Evolutionary conservation across 148 eudicot species (phyloP).

Genomic region (Fagopyrum tataricum): DNA sequence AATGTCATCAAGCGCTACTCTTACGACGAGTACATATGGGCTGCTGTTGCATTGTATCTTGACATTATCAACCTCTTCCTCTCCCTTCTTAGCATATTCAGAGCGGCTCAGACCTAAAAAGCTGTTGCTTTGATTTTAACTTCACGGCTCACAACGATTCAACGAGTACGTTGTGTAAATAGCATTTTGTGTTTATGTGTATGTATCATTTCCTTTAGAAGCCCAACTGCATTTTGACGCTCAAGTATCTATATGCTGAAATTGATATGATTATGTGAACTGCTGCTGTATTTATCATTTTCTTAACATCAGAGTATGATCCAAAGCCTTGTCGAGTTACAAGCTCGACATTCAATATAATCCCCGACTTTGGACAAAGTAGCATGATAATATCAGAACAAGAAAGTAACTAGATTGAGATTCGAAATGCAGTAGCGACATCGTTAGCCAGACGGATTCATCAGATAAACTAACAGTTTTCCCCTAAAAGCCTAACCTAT

Average conservation of each 20-base stretch:
- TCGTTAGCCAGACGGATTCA: neutral
- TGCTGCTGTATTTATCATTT: neutral
- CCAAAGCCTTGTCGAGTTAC: neutral
- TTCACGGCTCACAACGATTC: neutral
- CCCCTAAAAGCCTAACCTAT: neutral
- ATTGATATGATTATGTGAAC: neutral
- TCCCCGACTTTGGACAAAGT: neutral
- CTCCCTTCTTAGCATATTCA: slow-evolving; percentile 38
- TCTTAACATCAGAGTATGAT: neutral
- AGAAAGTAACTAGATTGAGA: neutral
- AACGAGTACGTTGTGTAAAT: neutral
- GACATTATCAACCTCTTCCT: slow-evolving; percentile 80
- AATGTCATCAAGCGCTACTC: slow-evolving; percentile 68
- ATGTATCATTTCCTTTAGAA: neutral
- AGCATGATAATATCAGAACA: neutral
- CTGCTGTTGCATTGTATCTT: slow-evolving; percentile 52
- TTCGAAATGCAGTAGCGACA: neutral
- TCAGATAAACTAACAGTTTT: neutral
- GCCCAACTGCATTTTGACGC: neutral
- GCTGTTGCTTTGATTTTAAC: neutral
- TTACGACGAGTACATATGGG: slow-evolving; percentile 79
- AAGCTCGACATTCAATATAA: neutral
- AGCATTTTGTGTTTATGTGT: neutral
- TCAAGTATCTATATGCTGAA: neutral
- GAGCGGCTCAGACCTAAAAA: slow-evolving; percentile 39